phyloP scores from a whole-genome alignment of 2,329 filamentous ascomycete genomes.

The Phaeosphaeriaceae sp. region DNA sequence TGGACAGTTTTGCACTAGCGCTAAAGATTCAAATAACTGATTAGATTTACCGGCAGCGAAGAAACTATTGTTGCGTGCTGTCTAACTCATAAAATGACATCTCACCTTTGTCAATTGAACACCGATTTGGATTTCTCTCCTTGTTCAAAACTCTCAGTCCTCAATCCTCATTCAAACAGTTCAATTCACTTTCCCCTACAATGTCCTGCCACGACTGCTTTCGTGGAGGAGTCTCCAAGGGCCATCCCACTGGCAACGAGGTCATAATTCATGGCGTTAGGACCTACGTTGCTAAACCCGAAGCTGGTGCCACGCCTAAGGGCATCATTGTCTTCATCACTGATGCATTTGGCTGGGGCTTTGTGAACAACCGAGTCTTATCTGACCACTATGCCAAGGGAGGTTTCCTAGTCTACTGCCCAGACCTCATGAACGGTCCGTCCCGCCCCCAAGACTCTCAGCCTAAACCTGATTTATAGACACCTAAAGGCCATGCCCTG shows the following conservation, averaged over 20 bases:
- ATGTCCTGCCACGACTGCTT: neutral
- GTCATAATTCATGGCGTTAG: neutral
- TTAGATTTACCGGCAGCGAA: too few relatives aligned
- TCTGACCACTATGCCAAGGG: conserved; percentile 1
- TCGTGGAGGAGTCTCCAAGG: conserved; percentile 1
- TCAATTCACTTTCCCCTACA: neutral
- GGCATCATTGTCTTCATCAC: conserved; percentile 1
- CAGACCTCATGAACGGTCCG: conserved; percentile 1
- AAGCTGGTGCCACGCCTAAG: neutral
- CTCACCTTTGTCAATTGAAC: too few relatives aligned
- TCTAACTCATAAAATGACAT: too few relatives aligned
- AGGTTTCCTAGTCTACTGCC: conserved; percentile 1
- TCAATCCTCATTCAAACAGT: neutral
- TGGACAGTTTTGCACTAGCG: too few relatives aligned
- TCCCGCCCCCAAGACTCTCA: neutral
- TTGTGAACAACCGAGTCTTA: neutral
- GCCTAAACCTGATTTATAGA: neutral
- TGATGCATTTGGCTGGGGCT: neutral
- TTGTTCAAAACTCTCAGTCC: neutral
- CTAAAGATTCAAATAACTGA: too few relatives aligned
- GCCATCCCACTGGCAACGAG: conserved; percentile 1
- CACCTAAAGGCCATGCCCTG: neutral
- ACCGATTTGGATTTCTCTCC: too few relatives aligned
- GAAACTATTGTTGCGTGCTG: too few relatives aligned
- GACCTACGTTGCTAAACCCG: neutral